A percentile compares a stretch with the other conserved stretches of the same genome.
Evolutionary conservation across 2,329 filamentous ascomycete genomes (phyloP).

Genomic region (Fusarium sp.): DNA sequence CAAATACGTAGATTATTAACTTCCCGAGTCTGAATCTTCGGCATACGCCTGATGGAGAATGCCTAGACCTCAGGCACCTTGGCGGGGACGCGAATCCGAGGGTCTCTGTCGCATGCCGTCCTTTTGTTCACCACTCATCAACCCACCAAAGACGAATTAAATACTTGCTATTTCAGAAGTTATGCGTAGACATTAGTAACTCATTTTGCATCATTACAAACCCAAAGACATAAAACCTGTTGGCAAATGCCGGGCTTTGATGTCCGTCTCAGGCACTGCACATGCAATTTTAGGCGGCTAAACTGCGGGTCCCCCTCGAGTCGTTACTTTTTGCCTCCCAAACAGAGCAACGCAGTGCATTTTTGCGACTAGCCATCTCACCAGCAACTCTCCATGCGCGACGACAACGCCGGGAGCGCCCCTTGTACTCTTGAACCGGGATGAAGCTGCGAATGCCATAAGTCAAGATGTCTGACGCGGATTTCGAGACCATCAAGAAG

Average conservation of each 20-base stretch:
- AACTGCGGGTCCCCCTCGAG: slow-evolving; percentile 45
- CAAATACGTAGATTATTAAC: background rate
- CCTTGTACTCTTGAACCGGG: slow-evolving; percentile 56
- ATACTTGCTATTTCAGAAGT: background rate
- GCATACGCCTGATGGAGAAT: background rate
- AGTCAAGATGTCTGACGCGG: slow-evolving; percentile 77
- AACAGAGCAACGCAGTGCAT: slow-evolving; percentile 44
- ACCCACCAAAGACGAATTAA: background rate
- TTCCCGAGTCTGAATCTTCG: background rate
- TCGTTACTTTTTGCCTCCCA: slow-evolving; percentile 50
- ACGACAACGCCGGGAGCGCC: slow-evolving; percentile 49
- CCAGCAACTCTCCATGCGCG: slow-evolving; percentile 51
- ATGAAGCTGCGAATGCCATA: slow-evolving; percentile 53
- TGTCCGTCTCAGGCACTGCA: slow-evolving; percentile 16
- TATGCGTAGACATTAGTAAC: background rate
- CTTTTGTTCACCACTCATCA: background rate
- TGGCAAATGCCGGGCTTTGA: background rate
- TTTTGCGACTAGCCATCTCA: slow-evolving; percentile 47
- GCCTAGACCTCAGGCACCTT: background rate
- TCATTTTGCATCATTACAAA: background rate
- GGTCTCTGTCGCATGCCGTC: background rate
- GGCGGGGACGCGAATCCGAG: background rate
- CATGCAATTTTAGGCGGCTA: slow-evolving; percentile 43
- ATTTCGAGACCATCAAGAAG: slow-evolving; percentile 88
- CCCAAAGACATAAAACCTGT: background rate